Conservation (phyloP, 306 rosid species). For the Lathyrus aphaca region DNA sequence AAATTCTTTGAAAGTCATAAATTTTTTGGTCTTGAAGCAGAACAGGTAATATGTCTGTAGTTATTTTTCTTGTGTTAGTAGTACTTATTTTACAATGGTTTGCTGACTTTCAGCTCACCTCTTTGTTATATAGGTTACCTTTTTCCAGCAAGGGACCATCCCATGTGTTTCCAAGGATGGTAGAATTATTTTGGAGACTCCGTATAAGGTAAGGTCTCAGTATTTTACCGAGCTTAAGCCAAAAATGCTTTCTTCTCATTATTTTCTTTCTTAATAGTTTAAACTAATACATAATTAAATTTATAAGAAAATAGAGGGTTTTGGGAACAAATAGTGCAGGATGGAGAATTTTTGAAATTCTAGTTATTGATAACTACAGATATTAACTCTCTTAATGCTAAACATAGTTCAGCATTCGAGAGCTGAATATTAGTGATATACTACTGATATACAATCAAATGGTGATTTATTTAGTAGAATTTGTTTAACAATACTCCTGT, state of each 20-base stretch:
- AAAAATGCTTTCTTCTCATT: conserved; percentile 16
- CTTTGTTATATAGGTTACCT: conserved; percentile 72
- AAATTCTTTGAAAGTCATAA: conserved; percentile 85
- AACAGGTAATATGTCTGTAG: conserved; percentile 61
- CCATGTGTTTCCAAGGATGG: conserved; percentile 97
- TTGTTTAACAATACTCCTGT: not conserved
- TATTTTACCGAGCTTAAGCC: conserved; percentile 25
- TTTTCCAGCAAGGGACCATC: conserved; percentile 95
- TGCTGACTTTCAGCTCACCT: conserved; percentile 45
- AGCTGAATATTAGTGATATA: not conserved
- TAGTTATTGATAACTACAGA: not conserved
- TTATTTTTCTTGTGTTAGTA: not conserved
- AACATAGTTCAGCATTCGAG: not conserved
- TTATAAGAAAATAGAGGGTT: conserved; percentile 4
- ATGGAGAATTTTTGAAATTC: not conserved
- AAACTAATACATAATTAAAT: not conserved
- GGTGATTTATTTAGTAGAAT: conserved; percentile 1
- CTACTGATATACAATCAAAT: conserved; percentile 6
- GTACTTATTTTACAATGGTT: conserved; percentile 25
- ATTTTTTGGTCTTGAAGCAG: conserved; percentile 88
- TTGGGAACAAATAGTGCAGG: not conserved
- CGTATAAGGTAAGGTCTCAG: conserved; percentile 63
- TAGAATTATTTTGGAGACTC: conserved; percentile 91
- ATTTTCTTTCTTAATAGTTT: conserved; percentile 27
- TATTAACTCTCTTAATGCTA: not conserved